These are phyloP conservation scores for Friedmanniomyces endolithicus DNA, from an alignment of 495 filamentous ascomycete species.

Conservation along the genomic window DNA sequence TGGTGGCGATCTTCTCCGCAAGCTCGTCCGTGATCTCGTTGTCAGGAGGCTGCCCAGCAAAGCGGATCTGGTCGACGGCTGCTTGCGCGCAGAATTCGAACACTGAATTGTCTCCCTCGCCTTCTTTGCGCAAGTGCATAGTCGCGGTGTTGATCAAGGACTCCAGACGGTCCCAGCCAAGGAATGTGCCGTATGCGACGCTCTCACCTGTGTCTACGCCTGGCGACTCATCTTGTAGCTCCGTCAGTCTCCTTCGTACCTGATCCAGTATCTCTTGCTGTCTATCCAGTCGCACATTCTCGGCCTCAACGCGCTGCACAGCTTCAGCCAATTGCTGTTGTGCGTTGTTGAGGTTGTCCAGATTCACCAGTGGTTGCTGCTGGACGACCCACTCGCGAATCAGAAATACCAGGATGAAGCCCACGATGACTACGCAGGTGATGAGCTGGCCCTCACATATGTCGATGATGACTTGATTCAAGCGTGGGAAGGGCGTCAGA, in stretches of 20 bases:
- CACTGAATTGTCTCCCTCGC: background rate
- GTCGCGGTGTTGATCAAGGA: conserved; percentile 3
- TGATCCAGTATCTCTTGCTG: conserved; percentile 16
- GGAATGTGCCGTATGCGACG: background rate
- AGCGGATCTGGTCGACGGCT: background rate
- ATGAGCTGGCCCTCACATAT: conserved; percentile 87
- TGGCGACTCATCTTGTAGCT: conserved; percentile 3
- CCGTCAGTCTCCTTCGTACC: conserved; percentile 7
- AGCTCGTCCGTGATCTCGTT: background rate
- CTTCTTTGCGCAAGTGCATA: background rate
- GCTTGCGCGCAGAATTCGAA: background rate
- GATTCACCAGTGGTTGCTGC: conserved; percentile 69
- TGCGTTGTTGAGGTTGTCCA: conserved; percentile 29
- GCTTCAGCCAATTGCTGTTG: conserved; percentile 10
- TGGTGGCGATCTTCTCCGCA: background rate
- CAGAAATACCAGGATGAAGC: conserved; percentile 88
- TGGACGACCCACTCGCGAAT: conserved; percentile 98
- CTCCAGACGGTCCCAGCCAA: conserved; percentile 5
- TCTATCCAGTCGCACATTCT: conserved; percentile 11
- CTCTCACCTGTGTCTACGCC: background rate
- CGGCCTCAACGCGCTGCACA: conserved; percentile 7
- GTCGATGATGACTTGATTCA: conserved; percentile 74
- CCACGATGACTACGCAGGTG: conserved; percentile 75
- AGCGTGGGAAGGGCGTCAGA: conserved; percentile 54
- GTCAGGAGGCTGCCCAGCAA: background rate